A percentile compares a stretch with the other conserved stretches of the same genome.
These are phyloP conservation scores for Trichoderma asperellum DNA, from an alignment of 2,329 filamentous ascomycete genomes.

Conservation along the genomic window DNA sequence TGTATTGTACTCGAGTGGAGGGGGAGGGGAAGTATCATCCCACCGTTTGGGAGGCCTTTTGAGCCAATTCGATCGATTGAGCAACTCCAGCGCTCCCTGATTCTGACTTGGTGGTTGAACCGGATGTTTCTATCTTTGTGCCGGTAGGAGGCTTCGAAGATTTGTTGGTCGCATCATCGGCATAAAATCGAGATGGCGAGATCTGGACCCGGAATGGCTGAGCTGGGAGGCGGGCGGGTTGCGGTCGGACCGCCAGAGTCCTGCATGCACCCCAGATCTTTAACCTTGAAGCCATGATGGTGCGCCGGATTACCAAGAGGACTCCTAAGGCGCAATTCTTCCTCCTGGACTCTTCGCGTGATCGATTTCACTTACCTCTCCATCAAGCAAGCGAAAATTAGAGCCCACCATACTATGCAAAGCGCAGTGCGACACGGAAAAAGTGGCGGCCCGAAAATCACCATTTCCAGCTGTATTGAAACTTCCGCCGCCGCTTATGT, in stretches of 20 bases:
- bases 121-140: not conserved
- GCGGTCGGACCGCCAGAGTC: constrained; percentile 40
- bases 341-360: constrained; percentile 24
- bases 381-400: constrained; percentile 29
- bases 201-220: constrained; percentile 34
- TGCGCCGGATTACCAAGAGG: constrained; percentile 28
- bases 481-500: constrained; percentile 11
- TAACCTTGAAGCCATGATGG: constrained; percentile 42
- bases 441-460: constrained; percentile 28
- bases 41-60: constrained; percentile 3
- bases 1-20: not conserved
- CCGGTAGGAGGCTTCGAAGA: constrained; percentile 33
- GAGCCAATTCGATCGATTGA: constrained; percentile 19
- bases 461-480: too few species aligned
- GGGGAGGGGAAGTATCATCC: not conserved
- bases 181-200: constrained; percentile 37
- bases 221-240: constrained; percentile 35
- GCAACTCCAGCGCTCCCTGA: not conserved
- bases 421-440: constrained; percentile 29
- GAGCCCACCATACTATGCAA: constrained; percentile 9
- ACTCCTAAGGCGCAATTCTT: constrained; percentile 26
- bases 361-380: constrained; percentile 18
- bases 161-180: constrained; percentile 40
- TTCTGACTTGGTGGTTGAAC: not conserved
- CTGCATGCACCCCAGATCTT: constrained; percentile 43